phyloP scores from a whole-genome alignment of 768 basidiomycete genomes.

The Arthromyces matolae region DNA sequence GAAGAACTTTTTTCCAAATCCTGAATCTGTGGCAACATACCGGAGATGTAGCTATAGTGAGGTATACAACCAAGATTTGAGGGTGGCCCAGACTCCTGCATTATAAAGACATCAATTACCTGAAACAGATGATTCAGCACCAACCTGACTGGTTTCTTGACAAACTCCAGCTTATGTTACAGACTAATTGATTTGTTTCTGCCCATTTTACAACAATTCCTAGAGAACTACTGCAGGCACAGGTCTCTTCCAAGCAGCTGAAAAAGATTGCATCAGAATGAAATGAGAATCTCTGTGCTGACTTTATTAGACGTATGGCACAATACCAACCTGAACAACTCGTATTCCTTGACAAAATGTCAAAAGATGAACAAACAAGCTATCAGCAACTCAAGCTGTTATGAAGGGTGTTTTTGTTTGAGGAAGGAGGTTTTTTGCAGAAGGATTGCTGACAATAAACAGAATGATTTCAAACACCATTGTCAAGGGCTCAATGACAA shows the following conservation, averaged over 20 bases:
- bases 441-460: slow-evolving; percentile 1
- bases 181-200: background rate
- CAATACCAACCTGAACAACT: too few species aligned
- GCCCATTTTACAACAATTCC: background rate
- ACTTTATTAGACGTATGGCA: background rate
- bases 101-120: too few species aligned
- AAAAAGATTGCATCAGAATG: background rate
- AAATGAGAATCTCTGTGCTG: background rate
- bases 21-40: background rate
- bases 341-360: background rate
- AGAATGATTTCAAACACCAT: slow-evolving; percentile 2
- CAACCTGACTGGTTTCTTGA: too few species aligned
- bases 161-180: background rate
- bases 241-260: background rate
- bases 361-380: background rate
- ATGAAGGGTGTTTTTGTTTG: background rate
- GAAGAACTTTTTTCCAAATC: background rate
- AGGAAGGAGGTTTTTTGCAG: slow-evolving; percentile 1
- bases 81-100: too few species aligned
- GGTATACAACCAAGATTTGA: too few species aligned
- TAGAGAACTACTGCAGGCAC: background rate
- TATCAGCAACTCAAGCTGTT: background rate
- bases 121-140: too few species aligned
- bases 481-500: background rate
- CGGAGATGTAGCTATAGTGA: background rate